Evolutionary conservation across 139 green algal genomes (phyloP).

Genomic region (Auxenochlorella protothecoides): DNA sequence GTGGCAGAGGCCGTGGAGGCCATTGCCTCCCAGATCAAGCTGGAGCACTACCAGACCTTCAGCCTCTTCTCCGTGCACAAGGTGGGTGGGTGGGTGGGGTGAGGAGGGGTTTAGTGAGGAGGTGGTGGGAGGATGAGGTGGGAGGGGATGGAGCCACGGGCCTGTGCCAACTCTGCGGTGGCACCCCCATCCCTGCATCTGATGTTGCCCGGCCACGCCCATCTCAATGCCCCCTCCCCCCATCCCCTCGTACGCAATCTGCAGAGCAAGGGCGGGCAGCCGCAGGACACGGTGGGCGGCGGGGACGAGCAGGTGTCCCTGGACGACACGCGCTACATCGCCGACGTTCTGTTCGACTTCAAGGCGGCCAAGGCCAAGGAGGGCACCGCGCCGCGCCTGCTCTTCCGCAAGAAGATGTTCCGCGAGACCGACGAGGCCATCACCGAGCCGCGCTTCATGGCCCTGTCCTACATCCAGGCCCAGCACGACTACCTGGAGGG

Average conservation of each 20-base stretch:
- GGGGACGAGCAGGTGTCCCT: slow-evolving; percentile 78
- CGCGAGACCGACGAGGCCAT: slow-evolving; percentile 91
- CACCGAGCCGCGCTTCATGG: slow-evolving; percentile 88
- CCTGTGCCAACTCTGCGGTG: neutral
- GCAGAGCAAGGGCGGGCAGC: slow-evolving; percentile 20
- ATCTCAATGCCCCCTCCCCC: neutral
- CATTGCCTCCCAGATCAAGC: slow-evolving; percentile 77
- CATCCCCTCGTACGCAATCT: neutral
- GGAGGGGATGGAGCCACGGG: no score
- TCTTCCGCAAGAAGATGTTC: slow-evolving; percentile 98
- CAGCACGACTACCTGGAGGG: slow-evolving; percentile 76
- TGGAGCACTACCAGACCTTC: slow-evolving; percentile 92
- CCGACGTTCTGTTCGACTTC: slow-evolving; percentile 23
- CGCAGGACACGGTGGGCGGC: no score
- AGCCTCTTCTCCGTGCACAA: slow-evolving; percentile 76
- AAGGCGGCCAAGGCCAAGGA: slow-evolving; percentile 44
- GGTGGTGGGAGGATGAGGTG: neutral
- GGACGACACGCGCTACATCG: slow-evolving; percentile 76
- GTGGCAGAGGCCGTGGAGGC: slow-evolving; percentile 80
- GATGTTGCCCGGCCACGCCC: neutral
- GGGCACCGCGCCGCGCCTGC: slow-evolving; percentile 32
- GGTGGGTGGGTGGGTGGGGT: slow-evolving; percentile 4
- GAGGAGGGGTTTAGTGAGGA: neutral
- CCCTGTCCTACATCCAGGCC: slow-evolving; percentile 88
- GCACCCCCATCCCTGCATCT: no score